These are phyloP conservation scores for Neurospora sp. DNA, from an alignment of 495 filamentous ascomycete species.

Conservation along the genomic window DNA sequence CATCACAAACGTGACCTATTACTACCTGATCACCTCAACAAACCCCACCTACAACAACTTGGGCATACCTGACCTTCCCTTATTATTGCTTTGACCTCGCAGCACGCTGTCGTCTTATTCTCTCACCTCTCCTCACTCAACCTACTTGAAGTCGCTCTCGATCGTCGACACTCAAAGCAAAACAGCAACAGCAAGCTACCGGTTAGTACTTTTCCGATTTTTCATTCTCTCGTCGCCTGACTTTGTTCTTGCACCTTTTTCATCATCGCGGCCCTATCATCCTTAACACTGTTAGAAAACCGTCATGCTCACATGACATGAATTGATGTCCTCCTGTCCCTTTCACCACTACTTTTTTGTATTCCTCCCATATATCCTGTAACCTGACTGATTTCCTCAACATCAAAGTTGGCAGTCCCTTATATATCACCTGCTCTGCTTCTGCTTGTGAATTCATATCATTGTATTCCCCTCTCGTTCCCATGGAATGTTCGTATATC, in stretches of 20 bases:
- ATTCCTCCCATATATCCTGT: background rate
- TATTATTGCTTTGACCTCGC: too few relatives aligned
- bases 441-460: background rate
- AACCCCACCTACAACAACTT: background rate
- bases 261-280: too few relatives aligned
- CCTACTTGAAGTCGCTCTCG: background rate
- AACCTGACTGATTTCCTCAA: background rate
- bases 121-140: background rate
- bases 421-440: background rate
- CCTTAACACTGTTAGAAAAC: too few relatives aligned
- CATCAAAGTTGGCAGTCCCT: background rate
- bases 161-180: background rate
- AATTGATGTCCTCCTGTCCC: too few relatives aligned
- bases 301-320: too few relatives aligned
- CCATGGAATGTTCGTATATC: background rate
- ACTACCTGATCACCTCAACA: background rate
- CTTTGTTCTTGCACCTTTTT: too few relatives aligned
- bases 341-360: too few relatives aligned
- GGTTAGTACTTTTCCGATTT: background rate
- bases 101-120: too few relatives aligned
- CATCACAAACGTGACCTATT: background rate
- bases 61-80: too few relatives aligned
- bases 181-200: background rate
- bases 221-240: background rate
- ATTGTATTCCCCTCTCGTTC: background rate